Base-by-base conservation (phyloP, 148 eudicot genomes). In the Fagopyrum homotropicum region DNA sequence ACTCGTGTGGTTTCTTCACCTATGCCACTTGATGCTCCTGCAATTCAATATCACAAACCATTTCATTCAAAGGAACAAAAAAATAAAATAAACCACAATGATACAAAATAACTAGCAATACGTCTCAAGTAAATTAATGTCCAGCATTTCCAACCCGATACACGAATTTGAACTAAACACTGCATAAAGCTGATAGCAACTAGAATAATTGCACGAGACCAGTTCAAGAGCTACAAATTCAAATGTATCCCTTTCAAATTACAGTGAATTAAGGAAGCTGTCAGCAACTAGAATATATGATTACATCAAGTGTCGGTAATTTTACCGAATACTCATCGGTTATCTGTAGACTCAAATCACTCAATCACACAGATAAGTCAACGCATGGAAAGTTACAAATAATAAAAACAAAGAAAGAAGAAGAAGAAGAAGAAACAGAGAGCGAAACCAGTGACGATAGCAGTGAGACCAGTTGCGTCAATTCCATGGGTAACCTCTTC, bases 401-500 rank as follows among this genome's bases (percentile, higher is more conserved):
- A 35, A 35, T 35, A 35, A 2, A 35, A 35, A 35, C 40, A 35
- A 35, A 22, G 30, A 17, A 57, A 57, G 63, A 9, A 57, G 35
- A 66, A 64, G 29, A 47, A 6, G 11, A 22, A 29, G 5, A 17
- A 0, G 35, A 35, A 50, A 14, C 15, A 60, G 66, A 48, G 57
- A 30, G 46, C 49, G 48, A 45, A 56, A 76, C 52, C 50, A 54
- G 75, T 60, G 45, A 82, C 86, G 66, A 93, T 66, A 69, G 96
- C 96, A 59, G 98, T 89, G 77, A 93, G 85, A 78, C 84, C 90
- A 78, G 82, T 77, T 26, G 81, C 98, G 80, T 93, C 92, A 72
- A 90, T 80, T 55, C 93, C 92, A 17, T 78, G 59, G 6, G 93
- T 87, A 75, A 93, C 98, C 73, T 90, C 84, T 74, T 79, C 87